These are phyloP conservation scores for Botrytis byssoidea DNA, from an alignment of 2,329 filamentous ascomycete genomes.

Conservation along the genomic window DNA sequence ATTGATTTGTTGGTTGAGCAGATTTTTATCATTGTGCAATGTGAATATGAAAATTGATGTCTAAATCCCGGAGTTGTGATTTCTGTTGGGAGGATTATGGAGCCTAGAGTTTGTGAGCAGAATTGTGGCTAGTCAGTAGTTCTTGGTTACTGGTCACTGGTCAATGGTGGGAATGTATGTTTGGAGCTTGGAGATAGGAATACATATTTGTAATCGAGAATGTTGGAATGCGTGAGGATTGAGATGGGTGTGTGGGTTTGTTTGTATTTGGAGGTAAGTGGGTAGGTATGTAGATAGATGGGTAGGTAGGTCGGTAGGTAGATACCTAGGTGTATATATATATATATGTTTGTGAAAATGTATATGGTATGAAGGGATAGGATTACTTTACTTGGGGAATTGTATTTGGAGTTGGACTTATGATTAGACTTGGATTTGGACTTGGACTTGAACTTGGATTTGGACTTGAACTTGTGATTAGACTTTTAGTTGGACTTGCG, in stretches of 20 bases:
- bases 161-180: neutral
- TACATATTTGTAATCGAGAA: neutral
- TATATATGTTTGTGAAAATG: too few relatives aligned
- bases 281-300: too few relatives aligned
- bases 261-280: too few relatives aligned
- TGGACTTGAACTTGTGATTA: too few relatives aligned
- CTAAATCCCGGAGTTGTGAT: neutral
- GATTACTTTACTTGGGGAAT: too few relatives aligned
- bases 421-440: too few relatives aligned
- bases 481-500: too few relatives aligned
- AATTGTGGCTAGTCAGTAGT: rapidly evolving
- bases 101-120: neutral
- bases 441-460: rapidly evolving
- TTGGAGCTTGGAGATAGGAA: neutral
- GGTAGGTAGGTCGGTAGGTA: too few relatives aligned
- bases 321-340: too few relatives aligned
- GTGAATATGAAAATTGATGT: neutral
- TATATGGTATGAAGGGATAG: too few relatives aligned
- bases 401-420: too few relatives aligned
- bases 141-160: neutral
- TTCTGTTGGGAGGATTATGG: neutral
- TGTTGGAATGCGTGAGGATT: too few relatives aligned
- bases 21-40: neutral
- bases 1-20: neutral
- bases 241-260: neutral